Base-by-base conservation (phyloP, 495 filamentous ascomycete genomes). In the Aspergillus asperescens region DNA sequence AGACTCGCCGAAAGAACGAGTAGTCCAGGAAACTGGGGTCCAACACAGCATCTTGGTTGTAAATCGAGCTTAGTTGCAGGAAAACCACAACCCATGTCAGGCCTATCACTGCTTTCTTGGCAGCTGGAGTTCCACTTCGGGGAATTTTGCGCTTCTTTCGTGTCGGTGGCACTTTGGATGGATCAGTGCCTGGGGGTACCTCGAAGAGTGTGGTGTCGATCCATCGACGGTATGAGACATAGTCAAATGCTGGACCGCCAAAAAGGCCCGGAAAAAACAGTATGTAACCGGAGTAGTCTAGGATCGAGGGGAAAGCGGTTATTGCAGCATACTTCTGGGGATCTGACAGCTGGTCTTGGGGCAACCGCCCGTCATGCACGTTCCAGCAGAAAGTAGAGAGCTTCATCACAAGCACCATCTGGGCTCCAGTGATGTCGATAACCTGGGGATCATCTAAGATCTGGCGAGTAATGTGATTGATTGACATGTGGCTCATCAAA, bases 321-420 rank as follows among this genome's bases (percentile, higher is more conserved):
- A 98, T 78, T 20, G 86, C 85, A 40, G 88, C 82, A 59, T 92
- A 88, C 62, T 86, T 88, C 63, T 98, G 93, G 50, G 86, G 79
- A 54, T 92, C 90, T 4, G 87, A 86, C 20, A 98, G 80, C 48
- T 89, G 84, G 24, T 84, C 77, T 23, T 87, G 81, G 9, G 89
- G 84, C 27, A 92, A 71, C 46, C 81, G 80, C 23, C 94, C 93
- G 69, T 98, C 93, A 57, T 90, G 86, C 18, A 97, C 84, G 63
- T 96, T 96, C 93, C 93, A 98, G 74, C 90, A 95, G 65, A 97
- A 98, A 20, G 91, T 83, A 8, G 82, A 86, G n/a, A 97, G 86
- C 71, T 97, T 98, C 91, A 98, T 98, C 48, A 95, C 84, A 55
- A 97, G 66, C 10, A 98, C 93, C 93, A 98, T 98, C 69, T 98